Evolutionary conservation across 345 rosid species (phyloP).

Genomic region (Kernera saxatilis): DNA sequence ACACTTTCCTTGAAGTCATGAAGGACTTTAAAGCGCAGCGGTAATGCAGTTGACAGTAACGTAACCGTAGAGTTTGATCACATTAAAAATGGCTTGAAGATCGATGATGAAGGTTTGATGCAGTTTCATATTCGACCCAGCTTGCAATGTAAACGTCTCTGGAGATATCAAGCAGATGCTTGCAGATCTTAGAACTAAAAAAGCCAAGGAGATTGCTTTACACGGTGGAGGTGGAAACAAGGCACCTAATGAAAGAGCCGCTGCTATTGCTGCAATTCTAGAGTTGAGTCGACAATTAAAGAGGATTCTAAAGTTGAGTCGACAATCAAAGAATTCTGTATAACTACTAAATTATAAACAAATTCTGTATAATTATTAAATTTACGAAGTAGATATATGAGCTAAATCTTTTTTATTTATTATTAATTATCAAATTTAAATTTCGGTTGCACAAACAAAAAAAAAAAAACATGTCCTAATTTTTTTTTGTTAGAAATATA

Average conservation of each 20-base stretch:
- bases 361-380: too few species aligned
- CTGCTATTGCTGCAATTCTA: conserved; percentile 71
- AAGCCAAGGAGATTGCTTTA: conserved; percentile 69
- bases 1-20: conserved; percentile 90
- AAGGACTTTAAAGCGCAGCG: conserved; percentile 97
- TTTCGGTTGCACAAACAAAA: too few species aligned
- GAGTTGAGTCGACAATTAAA: conserved; percentile 63
- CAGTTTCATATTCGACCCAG: conserved; percentile 43
- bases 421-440: too few species aligned
- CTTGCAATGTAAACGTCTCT: conserved; percentile 56
- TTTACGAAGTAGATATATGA: too few species aligned
- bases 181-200: conserved; percentile 81
- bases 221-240: conserved; percentile 92
- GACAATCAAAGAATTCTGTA: too few species aligned
- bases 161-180: conserved; percentile 89
- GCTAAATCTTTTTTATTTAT: too few species aligned
- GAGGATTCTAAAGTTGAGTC: conserved; percentile 53
- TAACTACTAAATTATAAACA: too few species aligned
- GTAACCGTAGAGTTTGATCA: conserved; percentile 79
- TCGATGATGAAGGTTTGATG: conserved; percentile 73
- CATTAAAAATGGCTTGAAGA: conserved; percentile 59
- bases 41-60: conserved; percentile 60
- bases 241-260: conserved; percentile 88
- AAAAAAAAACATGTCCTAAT: too few species aligned
- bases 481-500: too few species aligned